Evolutionary conservation across 2,329 filamentous ascomycete species (phyloP), one percentile per base, ranked within the genome.

Genomic region (Xylaria sp.): DNA sequence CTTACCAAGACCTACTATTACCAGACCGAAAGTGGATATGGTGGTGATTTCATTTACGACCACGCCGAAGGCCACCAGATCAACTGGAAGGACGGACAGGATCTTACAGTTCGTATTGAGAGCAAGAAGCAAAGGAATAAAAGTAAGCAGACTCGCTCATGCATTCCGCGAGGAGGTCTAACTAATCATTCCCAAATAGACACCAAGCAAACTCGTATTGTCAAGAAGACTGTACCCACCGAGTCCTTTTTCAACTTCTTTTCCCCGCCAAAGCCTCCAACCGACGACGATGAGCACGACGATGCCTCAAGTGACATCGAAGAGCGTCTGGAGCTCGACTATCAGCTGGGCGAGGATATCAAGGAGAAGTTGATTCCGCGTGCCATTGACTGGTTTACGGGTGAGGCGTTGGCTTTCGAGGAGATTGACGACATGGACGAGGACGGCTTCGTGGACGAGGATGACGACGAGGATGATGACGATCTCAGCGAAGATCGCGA

Each of bases 111-210:
- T 74, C 91, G 93, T 75, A 86, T 98, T 70, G 96, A 99, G 88
- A 97, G 94, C 88, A 99, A 99, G 90, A 99, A 99, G 88, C 96
- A 99, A 86, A 90, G 96, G 73, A 99, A 99, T 86, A 99, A 98
- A 90, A 98, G 96, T 99, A 87, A 85, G 86, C 33, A 59, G 46
- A 43, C 9, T 15, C 43, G 9, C n/a, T 62, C 20, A 1, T 8
- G 41, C 12, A 20, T 20, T 48, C 28, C 28, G 15, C 23, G 28
- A 25, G 49, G 54, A 25, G 3, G 49, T 33, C 33, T 59, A 23
- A 62, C 68, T 71, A 63, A 71, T 31, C 3, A 36, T 51, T 6
- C 48, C 12, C 15, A 46, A 43, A 74, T 77, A 98, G 96, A 96
- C 86, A 99, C 96, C 75, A 99, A 99, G 87, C 96, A 99, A 83